Evolutionary conservation across 495 filamentous ascomycete genomes (phyloP).

Genomic region (Neurospora cerealis): DNA sequence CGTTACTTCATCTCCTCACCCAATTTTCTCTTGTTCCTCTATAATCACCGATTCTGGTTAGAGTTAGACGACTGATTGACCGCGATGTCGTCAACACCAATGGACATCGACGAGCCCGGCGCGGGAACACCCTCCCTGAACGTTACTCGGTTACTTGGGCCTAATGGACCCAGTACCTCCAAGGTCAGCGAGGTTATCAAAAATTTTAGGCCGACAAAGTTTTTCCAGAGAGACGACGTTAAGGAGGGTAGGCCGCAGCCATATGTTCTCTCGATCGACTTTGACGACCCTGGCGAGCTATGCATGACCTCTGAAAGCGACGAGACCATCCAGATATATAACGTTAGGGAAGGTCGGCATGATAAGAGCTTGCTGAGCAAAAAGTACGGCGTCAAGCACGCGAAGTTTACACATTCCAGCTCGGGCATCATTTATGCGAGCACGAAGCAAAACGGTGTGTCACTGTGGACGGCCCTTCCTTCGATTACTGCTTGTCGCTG

Average conservation of each 20-base stretch:
- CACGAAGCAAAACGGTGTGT: conserved; percentile 77
- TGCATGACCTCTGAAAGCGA: conserved; percentile 81
- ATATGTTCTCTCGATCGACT: conserved; percentile 67
- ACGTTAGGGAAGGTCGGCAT: conserved; percentile 76
- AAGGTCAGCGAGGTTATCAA: conserved; percentile 37
- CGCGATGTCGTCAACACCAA: conserved; percentile 42
- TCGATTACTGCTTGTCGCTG: background rate
- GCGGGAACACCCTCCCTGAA: conserved; percentile 29
- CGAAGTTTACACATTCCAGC: conserved; percentile 84
- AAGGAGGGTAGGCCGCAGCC: conserved; percentile 32
- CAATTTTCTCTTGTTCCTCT: background rate
- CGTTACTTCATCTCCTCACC: no score
- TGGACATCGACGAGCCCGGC: conserved; percentile 40
- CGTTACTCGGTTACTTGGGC: conserved; percentile 26
- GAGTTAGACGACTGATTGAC: background rate
- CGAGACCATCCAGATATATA: conserved; percentile 91
- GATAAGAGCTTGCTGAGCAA: conserved; percentile 77
- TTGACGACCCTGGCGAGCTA: conserved; percentile 87
- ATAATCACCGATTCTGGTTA: background rate
- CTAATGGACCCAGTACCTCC: conserved; percentile 25
- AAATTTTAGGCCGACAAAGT: conserved; percentile 41
- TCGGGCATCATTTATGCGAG: conserved; percentile 87
- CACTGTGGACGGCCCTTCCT: background rate
- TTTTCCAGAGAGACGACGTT: conserved; percentile 33
- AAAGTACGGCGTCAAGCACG: conserved; percentile 91